Evolutionary conservation across 2,329 filamentous ascomycete genomes (phyloP).

Genomic region (Fusarium fracticaudum): DNA sequence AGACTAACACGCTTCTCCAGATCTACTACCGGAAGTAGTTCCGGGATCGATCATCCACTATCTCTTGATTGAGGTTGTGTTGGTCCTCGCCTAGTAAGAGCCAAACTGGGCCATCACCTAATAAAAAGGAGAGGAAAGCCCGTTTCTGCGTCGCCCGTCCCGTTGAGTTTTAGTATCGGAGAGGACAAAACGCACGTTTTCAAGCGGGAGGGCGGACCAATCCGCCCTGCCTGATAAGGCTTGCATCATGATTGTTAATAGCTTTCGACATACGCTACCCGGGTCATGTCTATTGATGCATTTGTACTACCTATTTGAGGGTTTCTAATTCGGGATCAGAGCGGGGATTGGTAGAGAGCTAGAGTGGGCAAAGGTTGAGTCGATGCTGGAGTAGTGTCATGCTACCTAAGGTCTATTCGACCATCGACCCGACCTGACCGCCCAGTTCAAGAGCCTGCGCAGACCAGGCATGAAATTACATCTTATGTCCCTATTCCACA

Average conservation of each 20-base stretch:
- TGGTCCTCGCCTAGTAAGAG: slow-evolving; percentile 4
- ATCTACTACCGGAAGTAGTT: slow-evolving; percentile 66
- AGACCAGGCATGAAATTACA: slow-evolving; percentile 15
- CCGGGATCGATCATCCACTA: not conserved
- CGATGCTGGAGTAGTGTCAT: not conserved
- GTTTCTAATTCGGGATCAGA: slow-evolving; percentile 12
- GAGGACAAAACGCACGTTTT: slow-evolving; percentile 16
- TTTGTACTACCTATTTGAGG: slow-evolving; percentile 31
- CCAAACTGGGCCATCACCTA: not conserved
- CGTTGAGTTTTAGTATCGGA: slow-evolving; percentile 6
- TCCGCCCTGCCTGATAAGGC: slow-evolving; percentile 15
- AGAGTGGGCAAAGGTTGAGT: not conserved
- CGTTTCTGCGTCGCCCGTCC: not conserved
- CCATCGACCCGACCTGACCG: not conserved
- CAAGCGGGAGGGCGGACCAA: slow-evolving; percentile 20
- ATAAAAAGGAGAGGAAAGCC: slow-evolving; percentile 4
- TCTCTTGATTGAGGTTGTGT: not conserved
- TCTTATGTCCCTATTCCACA: slow-evolving; percentile 8
- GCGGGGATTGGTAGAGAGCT: slow-evolving; percentile 1
- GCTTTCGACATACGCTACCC: slow-evolving; percentile 23
- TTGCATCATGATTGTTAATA: slow-evolving; percentile 32
- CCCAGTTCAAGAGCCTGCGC: not conserved
- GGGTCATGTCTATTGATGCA: slow-evolving; percentile 28
- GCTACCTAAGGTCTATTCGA: not conserved
- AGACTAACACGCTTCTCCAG: slow-evolving; percentile 48